Conservation (phyloP, 768 basidiomycete genomes). For the Calocybe cyanea region DNA sequence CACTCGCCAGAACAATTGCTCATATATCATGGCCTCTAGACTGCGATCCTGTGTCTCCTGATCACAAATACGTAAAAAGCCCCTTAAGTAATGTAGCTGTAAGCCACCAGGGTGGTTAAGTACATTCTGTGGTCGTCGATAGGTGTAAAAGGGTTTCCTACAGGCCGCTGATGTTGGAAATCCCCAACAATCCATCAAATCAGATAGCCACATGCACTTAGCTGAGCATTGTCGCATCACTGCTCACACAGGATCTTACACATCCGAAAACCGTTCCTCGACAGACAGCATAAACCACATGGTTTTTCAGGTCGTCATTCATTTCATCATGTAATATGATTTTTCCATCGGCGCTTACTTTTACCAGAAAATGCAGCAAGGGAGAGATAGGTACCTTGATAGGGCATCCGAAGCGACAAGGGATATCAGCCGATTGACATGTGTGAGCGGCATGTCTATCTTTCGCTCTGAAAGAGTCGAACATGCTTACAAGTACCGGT, state of each 20-base stretch:
- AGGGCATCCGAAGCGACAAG: conserved; percentile 3
- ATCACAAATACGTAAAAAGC: no score
- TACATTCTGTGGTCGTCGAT: no score
- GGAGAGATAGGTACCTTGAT: no score
- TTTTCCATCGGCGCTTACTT: no score
- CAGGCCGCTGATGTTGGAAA: not conserved
- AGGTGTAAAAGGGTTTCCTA: no score
- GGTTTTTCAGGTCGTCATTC: not conserved
- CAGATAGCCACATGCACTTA: not conserved
- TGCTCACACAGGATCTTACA: not conserved
- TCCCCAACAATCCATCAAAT: conserved; percentile 15
- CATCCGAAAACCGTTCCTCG: not conserved
- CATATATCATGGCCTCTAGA: no score
- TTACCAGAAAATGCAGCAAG: no score
- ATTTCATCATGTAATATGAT: no score
- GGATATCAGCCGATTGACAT: conserved; percentile 10
- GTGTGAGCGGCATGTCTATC: conserved; percentile 5
- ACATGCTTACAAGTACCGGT: conserved; percentile 9
- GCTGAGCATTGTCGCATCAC: not conserved
- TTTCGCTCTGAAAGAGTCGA: not conserved
- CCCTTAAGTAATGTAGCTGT: no score
- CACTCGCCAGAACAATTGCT: no score
- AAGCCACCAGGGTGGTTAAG: no score
- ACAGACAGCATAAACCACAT: not conserved
- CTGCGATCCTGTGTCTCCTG: no score